phyloP scores from a whole-genome alignment of 345 rosid species.

The Balakata baccata region DNA sequence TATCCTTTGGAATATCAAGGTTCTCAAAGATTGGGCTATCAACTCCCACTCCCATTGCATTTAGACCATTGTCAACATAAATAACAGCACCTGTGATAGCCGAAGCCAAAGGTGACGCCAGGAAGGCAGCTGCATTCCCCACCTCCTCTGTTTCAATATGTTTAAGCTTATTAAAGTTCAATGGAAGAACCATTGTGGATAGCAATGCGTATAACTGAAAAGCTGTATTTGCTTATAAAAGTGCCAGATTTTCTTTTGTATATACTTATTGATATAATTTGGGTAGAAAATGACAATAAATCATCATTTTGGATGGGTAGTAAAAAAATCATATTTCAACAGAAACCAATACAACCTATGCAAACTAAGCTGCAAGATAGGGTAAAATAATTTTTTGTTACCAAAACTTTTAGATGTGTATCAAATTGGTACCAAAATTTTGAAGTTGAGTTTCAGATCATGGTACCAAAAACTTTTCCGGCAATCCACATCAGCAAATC shows the following conservation, averaged over 20 bases:
- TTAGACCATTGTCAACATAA: slow-evolving; percentile 87
- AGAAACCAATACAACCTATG: neutral
- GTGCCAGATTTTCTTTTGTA: neutral
- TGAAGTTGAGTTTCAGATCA: no score
- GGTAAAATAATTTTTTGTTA: no score
- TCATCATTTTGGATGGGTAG: neutral
- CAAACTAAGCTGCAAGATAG: neutral
- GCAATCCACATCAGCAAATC: no score
- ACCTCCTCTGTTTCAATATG: slow-evolving; percentile 63
- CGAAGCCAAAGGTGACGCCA: slow-evolving; percentile 82
- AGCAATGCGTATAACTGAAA: neutral
- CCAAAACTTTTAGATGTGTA: no score
- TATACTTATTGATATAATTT: neutral
- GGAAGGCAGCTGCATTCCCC: slow-evolving; percentile 84
- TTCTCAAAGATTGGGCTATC: slow-evolving; percentile 79
- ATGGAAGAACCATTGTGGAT: neutral
- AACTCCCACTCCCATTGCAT: slow-evolving; percentile 86
- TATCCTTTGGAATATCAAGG: slow-evolving; percentile 51
- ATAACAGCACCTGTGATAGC: slow-evolving; percentile 86
- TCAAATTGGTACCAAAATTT: no score
- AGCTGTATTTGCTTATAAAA: neutral
- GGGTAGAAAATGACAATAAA: neutral
- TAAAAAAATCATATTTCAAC: no score
- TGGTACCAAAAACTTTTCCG: no score
- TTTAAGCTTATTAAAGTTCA: neutral